A percentile compares a stretch with the other conserved stretches of the same genome.
Conservation (phyloP, 1,139 yeast species). For the Saccharomyces hybrid region DNA sequence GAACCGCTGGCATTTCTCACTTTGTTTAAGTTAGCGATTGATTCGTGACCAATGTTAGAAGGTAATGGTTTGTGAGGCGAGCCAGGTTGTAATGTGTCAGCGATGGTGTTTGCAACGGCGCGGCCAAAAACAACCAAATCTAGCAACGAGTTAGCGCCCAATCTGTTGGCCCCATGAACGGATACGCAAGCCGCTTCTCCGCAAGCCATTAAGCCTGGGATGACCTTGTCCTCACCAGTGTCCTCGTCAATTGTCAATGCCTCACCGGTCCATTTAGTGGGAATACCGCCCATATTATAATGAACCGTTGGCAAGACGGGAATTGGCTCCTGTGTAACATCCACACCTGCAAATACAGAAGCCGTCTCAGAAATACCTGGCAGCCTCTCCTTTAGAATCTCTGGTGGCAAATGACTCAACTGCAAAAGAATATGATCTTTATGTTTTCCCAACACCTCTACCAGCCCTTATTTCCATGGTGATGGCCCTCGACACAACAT, state of each 20-base stretch:
- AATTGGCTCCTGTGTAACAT: slow-evolving; percentile 97
- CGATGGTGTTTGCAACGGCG: slow-evolving; percentile 90
- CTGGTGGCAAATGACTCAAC: slow-evolving; percentile 87
- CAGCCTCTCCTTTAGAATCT: slow-evolving; percentile 86
- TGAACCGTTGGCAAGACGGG: slow-evolving; percentile 98
- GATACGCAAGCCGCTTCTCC: slow-evolving; percentile 99
- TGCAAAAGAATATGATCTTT: slow-evolving; percentile 94
- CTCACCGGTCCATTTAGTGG: slow-evolving; percentile 96
- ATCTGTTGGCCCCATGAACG: slow-evolving; percentile 98
- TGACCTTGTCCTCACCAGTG: slow-evolving; percentile 77
- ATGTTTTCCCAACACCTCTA: slow-evolving; percentile 93
- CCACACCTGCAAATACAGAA: slow-evolving; percentile 97
- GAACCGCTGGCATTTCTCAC: slow-evolving; percentile 82
- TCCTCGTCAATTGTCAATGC: slow-evolving; percentile 74
- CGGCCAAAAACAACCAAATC: slow-evolving; percentile 98
- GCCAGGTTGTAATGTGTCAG: slow-evolving; percentile 80
- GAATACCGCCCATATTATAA: slow-evolving; percentile 99
- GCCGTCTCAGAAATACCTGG: slow-evolving; percentile 99
- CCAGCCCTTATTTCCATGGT: slow-evolving; percentile 98
- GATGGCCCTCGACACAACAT: slow-evolving; percentile 96
- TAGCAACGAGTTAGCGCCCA: slow-evolving; percentile 96
- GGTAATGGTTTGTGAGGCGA: slow-evolving; percentile 74
- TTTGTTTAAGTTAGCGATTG: slow-evolving; percentile 83
- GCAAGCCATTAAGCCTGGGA: slow-evolving; percentile 92
- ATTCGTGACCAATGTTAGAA: slow-evolving; percentile 80